phyloP scores from a whole-genome alignment of 345 rosid species.

The Barbarea vulgaris region DNA sequence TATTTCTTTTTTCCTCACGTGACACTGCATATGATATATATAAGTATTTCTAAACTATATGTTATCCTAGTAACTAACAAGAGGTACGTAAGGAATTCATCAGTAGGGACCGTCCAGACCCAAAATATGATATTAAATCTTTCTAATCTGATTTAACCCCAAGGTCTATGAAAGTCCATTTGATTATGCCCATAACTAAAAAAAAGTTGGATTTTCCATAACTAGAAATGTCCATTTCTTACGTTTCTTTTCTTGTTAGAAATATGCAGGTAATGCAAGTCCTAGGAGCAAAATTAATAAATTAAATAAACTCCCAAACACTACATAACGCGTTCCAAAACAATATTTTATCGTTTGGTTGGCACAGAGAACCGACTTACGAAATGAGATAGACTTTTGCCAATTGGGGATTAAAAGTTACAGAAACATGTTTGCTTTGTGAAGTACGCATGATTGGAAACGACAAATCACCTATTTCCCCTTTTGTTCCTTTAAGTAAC shows the following conservation, averaged over 20 bases:
- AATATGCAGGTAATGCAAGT: conserved; percentile 2
- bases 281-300: neutral
- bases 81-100: conserved; percentile 12
- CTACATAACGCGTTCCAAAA: neutral
- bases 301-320: neutral
- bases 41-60: neutral
- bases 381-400: neutral
- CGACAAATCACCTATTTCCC: neutral
- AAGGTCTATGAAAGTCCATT: conserved; percentile 6
- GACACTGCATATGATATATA: conserved; percentile 11
- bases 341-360: neutral
- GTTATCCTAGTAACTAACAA: neutral
- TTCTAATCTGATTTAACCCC: neutral
- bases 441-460: neutral
- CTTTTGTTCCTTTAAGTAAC: neutral
- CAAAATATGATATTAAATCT: neutral
- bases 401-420: neutral
- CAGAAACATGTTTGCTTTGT: conserved; percentile 4
- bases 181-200: conserved; percentile 24
- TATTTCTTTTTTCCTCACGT: conserved; percentile 19
- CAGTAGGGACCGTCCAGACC: conserved; percentile 28
- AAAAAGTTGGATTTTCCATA: conserved; percentile 20
- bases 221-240: conserved; percentile 13
- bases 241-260: neutral
- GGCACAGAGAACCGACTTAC: conserved; percentile 6